Evolutionary conservation across 1,284 basidiomycete species (phyloP).

Genomic region (Apiotrichum brassicae): DNA sequence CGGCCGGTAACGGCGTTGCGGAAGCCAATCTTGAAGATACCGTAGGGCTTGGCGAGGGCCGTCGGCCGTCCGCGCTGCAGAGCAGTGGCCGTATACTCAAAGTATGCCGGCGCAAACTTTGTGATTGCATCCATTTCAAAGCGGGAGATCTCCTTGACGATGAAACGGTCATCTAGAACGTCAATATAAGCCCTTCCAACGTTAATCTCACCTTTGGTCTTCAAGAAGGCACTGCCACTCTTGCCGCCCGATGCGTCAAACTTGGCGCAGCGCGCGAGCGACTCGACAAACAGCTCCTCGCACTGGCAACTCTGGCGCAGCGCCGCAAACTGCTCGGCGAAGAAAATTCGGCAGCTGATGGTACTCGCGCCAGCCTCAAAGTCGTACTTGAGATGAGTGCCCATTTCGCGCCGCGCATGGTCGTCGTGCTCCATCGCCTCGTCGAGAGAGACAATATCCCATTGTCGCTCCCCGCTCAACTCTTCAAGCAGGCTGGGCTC

Average conservation of each 20-base stretch:
- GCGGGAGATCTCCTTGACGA: conserved; percentile 91
- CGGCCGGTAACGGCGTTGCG: conserved; percentile 71
- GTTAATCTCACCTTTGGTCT: conserved; percentile 66
- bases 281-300: conserved; percentile 88
- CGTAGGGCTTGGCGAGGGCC: conserved; percentile 92
- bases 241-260: conserved; percentile 96
- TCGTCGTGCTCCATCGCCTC: conserved; percentile 42
- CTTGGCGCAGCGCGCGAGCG: conserved; percentile 86
- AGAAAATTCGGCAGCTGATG: conserved; percentile 93
- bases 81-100: conserved; percentile 85
- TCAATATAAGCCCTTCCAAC: conserved; percentile 2
- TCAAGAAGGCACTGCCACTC: conserved; percentile 92
- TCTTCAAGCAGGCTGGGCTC: conserved; percentile 14
- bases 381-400: conserved; percentile 52
- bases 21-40: conserved; percentile 93
- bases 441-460: conserved; percentile 69
- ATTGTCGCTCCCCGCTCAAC: conserved; percentile 37
- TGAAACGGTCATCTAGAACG: conserved; percentile 83
- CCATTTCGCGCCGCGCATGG: conserved; percentile 23
- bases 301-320: conserved; percentile 87
- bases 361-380: conserved; percentile 85
- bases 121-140: conserved; percentile 92
- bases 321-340: conserved; percentile 95
- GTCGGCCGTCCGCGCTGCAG: conserved; percentile 78
- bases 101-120: conserved; percentile 95